Evolutionary conservation across 805 yeast genomes (phyloP), one percentile per base, ranked within the genome.

Genomic region (Candida tibetensis): DNA sequence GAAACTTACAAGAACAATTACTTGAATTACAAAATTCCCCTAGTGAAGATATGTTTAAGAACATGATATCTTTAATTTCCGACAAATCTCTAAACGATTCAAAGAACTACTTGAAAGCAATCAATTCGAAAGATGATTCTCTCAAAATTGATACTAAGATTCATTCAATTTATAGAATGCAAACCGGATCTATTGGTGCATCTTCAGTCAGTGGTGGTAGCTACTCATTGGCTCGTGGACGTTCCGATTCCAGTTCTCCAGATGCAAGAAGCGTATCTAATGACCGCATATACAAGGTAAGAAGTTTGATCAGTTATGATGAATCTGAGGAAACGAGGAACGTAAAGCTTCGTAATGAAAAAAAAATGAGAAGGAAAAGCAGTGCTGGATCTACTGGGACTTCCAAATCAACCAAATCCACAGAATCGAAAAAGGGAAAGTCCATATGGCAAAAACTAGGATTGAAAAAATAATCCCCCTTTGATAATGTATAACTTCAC

Each of bases 281-380:
- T 15, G 48, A 47, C 30, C 50, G 44, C 27, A 64, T 65, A 13
- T 67, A 68, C 52, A 66, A 65, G 43, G 72, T 69, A n/a, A 64
- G 64, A 41, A 60, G 68, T 17, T 49, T 69, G 40, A 58, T 69
- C 19, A 63, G 64, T 26, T 56, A 61, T 43, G 52, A 53, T 30
- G 66, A 61, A 22, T 65, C 55, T 6, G 64, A 58, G 17, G 66
- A 63, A 27, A 27, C 28, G 25, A 41, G 42, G 28, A 42, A 46
- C 15, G 37, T 39, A n/a, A 39, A 35, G 19, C 10, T 40, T 27
- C 39, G 44, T 16, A 28, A 30, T 25, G 36, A 41, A 21, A 30
- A 34, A 28, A 46, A 42, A 34, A 39, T 27, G 32, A 40, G 28
- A 17, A 28, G 44, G 17, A 36, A 46, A 40, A 28, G 37, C 30